phyloP scores from a whole-genome alignment of 495 filamentous ascomycete genomes.

The Daldinia childiae region DNA sequence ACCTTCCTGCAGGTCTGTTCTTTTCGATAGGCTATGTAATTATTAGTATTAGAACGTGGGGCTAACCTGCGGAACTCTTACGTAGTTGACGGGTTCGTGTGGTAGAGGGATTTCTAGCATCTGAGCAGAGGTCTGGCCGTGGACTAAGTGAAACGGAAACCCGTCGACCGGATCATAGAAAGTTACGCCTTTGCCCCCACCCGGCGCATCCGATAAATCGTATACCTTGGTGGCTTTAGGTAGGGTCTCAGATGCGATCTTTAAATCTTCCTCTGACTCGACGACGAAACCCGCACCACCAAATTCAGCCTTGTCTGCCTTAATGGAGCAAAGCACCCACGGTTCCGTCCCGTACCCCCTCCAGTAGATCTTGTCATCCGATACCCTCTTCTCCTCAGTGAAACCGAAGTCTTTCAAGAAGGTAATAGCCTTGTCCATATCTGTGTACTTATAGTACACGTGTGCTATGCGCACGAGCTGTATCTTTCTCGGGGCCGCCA shows the following conservation, averaged over 20 bases:
- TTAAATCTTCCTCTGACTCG: conserved; percentile 65
- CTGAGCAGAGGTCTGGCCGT: conserved; percentile 58
- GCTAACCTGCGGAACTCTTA: neutral
- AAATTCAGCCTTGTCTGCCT: conserved; percentile 60
- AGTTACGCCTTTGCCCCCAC: conserved; percentile 66
- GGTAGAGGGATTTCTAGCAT: conserved; percentile 41
- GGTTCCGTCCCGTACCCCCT: conserved; percentile 69
- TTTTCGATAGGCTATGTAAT: conserved; percentile 55
- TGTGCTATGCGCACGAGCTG: conserved; percentile 63
- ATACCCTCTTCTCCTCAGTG: conserved; percentile 52
- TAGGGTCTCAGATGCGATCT: conserved; percentile 54
- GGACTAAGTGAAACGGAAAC: conserved; percentile 67
- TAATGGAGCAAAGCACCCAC: conserved; percentile 62
- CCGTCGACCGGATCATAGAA: conserved; percentile 67
- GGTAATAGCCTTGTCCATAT: conserved; percentile 57
- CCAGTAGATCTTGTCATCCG: conserved; percentile 63
- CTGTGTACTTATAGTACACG: conserved; percentile 65
- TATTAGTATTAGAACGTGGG: conserved; percentile 12
- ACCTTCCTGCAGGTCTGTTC: conserved; percentile 57
- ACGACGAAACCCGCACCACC: conserved; percentile 65
- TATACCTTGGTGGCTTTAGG: conserved; percentile 60
- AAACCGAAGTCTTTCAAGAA: conserved; percentile 70
- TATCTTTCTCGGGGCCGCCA: conserved; percentile 53
- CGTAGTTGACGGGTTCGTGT: conserved; percentile 40
- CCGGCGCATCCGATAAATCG: conserved; percentile 62